Evolutionary conservation across 345 rosid genomes (phyloP).

Genomic region (Crucihimalaya himalaica): DNA sequence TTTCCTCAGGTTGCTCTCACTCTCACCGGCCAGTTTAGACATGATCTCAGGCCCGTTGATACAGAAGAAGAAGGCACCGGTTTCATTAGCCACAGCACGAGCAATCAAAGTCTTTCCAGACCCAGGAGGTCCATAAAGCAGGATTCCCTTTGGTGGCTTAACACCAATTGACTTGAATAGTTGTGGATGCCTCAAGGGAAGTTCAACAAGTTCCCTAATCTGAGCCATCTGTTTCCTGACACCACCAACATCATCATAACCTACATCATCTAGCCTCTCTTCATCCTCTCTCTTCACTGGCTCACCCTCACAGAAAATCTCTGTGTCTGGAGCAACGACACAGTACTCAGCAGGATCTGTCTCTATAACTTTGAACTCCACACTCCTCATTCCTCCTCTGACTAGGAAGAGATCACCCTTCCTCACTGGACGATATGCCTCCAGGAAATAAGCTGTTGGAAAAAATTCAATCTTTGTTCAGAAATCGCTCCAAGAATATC

Average conservation of each 20-base stretch:
- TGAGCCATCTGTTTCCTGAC: constrained; percentile 99
- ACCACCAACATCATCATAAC: constrained; percentile 99
- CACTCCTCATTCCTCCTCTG: constrained; percentile 98
- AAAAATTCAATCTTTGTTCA: constrained; percentile 28
- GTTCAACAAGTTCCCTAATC: constrained; percentile 94
- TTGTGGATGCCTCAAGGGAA: constrained; percentile 94
- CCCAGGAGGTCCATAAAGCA: constrained; percentile 88
- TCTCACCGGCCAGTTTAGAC: constrained; percentile 98
- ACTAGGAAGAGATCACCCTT: constrained; percentile 96
- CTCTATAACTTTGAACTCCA: constrained; percentile 88
- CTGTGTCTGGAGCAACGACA: constrained; percentile 97
- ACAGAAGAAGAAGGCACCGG: constrained; percentile 97
- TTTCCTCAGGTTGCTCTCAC: constrained; percentile 98
- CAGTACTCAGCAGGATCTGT: constrained; percentile 91
- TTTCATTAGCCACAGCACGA: constrained; percentile 96
- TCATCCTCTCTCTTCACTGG: constrained; percentile 94
- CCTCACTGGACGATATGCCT: constrained; percentile 96
- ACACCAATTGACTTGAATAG: constrained; percentile 97
- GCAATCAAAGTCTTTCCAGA: constrained; percentile 95
- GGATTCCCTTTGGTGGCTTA: constrained; percentile 96
- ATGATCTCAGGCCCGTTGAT: constrained; percentile 96
- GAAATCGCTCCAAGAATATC: not conserved
- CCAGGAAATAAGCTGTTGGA: constrained; percentile 80
- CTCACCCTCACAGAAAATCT: constrained; percentile 98
- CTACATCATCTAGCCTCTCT: constrained; percentile 88